These are phyloP conservation scores for Rhizopogon roseolus DNA, from an alignment of 768 basidiomycete species.

Conservation along the genomic window DNA sequence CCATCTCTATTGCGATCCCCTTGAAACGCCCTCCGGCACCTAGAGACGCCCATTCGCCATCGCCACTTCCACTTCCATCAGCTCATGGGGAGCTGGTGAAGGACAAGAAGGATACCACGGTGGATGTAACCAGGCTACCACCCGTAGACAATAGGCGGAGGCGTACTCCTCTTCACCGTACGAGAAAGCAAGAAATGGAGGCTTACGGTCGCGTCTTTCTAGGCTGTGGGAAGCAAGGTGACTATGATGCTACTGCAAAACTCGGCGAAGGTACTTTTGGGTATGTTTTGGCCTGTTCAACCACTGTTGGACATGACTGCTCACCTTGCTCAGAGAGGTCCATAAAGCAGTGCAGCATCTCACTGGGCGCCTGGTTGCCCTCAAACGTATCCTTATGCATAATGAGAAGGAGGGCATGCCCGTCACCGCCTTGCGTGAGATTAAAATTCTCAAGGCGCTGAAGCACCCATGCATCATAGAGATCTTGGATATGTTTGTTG, in stretches of 20 bases:
- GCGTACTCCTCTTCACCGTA: slow-evolving; percentile 43
- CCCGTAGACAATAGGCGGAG: slow-evolving; percentile 21
- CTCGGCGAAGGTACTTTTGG: slow-evolving; percentile 97
- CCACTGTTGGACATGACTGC: slow-evolving; percentile 3
- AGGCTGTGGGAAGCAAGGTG: slow-evolving; percentile 66
- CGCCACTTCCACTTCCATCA: slow-evolving; percentile 29
- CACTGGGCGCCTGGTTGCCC: slow-evolving; percentile 65
- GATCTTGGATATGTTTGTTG: slow-evolving; percentile 90
- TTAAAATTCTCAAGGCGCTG: slow-evolving; percentile 91
- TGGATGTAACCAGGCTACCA: slow-evolving; percentile 1
- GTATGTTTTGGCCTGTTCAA: slow-evolving; percentile 38
- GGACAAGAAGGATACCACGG: slow-evolving; percentile 16
- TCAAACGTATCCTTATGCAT: slow-evolving; percentile 95
- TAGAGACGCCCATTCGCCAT: slow-evolving; percentile 40
- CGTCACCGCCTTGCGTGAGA: slow-evolving; percentile 93
- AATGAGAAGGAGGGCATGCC: slow-evolving; percentile 97
- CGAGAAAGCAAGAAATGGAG: slow-evolving; percentile 58
- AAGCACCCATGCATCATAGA: slow-evolving; percentile 83
- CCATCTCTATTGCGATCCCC: slow-evolving; percentile 36
- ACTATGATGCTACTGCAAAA: slow-evolving; percentile 82
- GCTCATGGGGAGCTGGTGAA: slow-evolving; percentile 23
- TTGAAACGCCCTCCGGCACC: slow-evolving; percentile 46
- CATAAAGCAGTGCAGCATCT: slow-evolving; percentile 76
- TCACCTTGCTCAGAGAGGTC: slow-evolving; percentile 59
- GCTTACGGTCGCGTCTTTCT: slow-evolving; percentile 65